Evolutionary conservation across 225 moss, liverwort and hornwort species (phyloP).

Genomic region (Rhytidiadelphus loreus): DNA sequence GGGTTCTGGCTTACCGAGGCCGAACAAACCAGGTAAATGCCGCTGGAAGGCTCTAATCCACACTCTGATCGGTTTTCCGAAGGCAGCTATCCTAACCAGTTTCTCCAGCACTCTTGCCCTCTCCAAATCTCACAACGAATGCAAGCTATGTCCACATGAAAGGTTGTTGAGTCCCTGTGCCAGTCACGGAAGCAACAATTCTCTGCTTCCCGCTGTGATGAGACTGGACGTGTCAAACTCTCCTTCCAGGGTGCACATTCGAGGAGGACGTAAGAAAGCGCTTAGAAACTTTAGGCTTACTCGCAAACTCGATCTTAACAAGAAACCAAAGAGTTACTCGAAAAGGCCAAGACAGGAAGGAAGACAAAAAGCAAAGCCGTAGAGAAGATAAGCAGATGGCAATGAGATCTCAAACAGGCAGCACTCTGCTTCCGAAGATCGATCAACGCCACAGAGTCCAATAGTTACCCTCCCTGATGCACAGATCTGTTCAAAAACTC

Average conservation of each 20-base stretch:
- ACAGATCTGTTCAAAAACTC: conserved; percentile 3
- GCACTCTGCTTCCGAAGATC: not conserved
- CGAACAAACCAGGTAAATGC: not conserved
- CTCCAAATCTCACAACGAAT: not conserved
- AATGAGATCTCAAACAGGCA: conserved; percentile 1
- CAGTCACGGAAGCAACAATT: conserved; percentile 8
- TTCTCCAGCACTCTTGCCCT: not conserved
- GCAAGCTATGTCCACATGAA: not conserved
- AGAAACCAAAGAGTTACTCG: not conserved
- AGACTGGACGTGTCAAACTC: conserved; percentile 31
- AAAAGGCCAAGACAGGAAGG: not conserved
- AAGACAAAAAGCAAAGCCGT: not conserved
- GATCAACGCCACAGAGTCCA: not conserved
- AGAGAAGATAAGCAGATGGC: not conserved
- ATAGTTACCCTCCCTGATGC: not conserved
- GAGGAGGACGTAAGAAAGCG: not conserved
- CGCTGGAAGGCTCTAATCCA: not conserved
- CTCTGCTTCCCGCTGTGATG: conserved; percentile 44
- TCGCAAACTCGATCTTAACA: not conserved
- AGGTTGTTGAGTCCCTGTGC: not conserved
- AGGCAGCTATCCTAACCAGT: conserved; percentile 2
- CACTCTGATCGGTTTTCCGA: conserved; percentile 6
- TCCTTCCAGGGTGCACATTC: conserved; percentile 35
- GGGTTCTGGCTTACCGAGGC: not conserved
- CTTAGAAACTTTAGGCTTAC: not conserved